phyloP scores from a whole-genome alignment of 2,329 filamentous ascomycete genomes.

The Orbilia javanica region DNA sequence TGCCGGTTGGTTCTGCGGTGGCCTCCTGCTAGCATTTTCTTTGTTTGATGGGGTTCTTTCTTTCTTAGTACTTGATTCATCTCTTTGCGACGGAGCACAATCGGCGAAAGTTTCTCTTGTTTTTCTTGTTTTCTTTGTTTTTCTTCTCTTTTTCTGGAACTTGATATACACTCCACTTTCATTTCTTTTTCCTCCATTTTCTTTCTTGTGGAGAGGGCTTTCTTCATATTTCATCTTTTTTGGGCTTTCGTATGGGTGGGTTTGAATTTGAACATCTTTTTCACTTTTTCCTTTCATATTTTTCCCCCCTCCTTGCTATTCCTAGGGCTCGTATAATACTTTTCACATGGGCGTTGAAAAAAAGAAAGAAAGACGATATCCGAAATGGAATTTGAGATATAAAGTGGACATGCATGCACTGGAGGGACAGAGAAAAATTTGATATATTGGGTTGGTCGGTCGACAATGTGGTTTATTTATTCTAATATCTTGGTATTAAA shows the following conservation, averaged over 20 bases:
- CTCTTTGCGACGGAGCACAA: constrained; percentile 38
- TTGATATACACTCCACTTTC: constrained; percentile 13
- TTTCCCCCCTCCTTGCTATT: not conserved
- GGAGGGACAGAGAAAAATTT: not conserved
- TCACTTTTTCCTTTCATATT: not conserved
- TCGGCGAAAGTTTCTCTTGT: constrained; percentile 44
- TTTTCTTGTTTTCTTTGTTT: not conserved
- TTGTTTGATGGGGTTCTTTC: constrained; percentile 6
- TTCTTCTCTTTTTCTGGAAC: constrained; percentile 4
- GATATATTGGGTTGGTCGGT: not conserved
- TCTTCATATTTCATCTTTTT: not conserved
- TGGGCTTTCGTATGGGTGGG: not conserved
- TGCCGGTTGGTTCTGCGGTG: not conserved
- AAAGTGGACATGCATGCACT: too few species aligned
- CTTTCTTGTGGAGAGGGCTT: not conserved
- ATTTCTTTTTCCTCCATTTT: not conserved
- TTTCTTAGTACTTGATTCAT: constrained; percentile 4
- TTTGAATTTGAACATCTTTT: not conserved
- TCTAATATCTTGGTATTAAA: too few species aligned
- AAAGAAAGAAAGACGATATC: not conserved
- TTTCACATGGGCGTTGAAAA: constrained; percentile 7
- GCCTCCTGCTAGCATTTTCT: constrained; percentile 5
- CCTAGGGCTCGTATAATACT: not conserved
- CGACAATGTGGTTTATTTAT: too few species aligned
- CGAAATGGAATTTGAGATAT: not conserved